These are phyloP conservation scores for Phytophthora boehmeriae DNA, from an alignment of 352 stramenopile genomes.

Conservation along the genomic window DNA sequence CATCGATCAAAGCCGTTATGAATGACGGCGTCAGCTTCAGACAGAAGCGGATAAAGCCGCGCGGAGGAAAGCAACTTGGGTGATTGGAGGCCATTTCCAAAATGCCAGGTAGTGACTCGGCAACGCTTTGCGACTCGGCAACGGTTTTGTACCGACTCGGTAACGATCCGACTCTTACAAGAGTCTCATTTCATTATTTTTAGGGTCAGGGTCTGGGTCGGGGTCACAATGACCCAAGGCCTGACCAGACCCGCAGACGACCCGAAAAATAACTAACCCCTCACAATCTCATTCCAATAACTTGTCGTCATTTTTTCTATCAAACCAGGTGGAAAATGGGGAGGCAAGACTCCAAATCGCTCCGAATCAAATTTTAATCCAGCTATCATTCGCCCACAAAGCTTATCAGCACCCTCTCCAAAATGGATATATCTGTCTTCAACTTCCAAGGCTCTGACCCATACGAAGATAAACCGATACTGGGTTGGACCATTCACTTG, in stretches of 20 bases:
- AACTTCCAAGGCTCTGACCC: neutral
- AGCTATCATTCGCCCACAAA: neutral
- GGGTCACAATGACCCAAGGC: neutral
- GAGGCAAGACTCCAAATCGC: neutral
- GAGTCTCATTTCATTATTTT: neutral
- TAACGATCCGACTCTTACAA: neutral
- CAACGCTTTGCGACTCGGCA: no score
- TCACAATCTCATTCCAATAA: neutral
- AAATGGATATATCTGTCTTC: neutral
- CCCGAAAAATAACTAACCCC: no score
- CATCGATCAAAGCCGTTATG: neutral
- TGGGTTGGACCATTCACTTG: neutral
- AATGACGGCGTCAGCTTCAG: neutral
- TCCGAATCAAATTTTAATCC: neutral
- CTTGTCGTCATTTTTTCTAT: neutral
- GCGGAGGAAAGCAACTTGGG: no score
- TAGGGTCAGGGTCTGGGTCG: neutral
- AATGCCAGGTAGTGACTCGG: neutral
- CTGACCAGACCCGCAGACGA: no score
- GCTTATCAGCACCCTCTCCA: neutral
- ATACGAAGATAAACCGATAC: neutral
- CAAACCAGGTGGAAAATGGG: neutral
- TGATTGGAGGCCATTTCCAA: no score
- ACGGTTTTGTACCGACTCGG: no score
- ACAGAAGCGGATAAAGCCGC: no score